Evolutionary conservation across 164 flowering plant species (phyloP).

Genomic region (Vitis rupestris): DNA sequence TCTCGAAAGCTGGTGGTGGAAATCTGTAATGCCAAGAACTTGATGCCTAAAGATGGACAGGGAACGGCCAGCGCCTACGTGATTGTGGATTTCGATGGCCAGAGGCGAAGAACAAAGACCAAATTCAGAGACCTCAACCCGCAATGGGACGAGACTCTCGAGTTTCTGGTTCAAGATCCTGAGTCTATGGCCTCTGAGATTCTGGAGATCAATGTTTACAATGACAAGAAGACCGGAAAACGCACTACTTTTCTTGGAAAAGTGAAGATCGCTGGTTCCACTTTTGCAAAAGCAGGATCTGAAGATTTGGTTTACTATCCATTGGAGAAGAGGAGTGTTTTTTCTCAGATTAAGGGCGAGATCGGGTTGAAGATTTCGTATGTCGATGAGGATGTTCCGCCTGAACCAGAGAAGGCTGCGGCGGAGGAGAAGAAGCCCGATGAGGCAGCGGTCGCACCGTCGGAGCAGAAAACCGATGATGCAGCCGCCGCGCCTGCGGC

Average conservation of each 20-base stretch:
- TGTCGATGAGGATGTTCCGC: conserved; percentile 54
- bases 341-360: conserved; percentile 93
- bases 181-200: conserved; percentile 60
- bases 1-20: conserved; percentile 66
- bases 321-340: conserved; percentile 92
- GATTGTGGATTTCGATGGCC: conserved; percentile 82
- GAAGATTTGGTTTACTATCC: conserved; percentile 75
- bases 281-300: conserved; percentile 45
- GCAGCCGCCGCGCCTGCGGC: conserved; percentile 23
- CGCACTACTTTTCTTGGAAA: conserved; percentile 78
- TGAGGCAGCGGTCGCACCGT: conserved; percentile 15
- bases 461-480: conserved; percentile 29
- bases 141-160: conserved; percentile 82
- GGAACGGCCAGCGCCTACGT: conserved; percentile 92
- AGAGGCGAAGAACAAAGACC: conserved; percentile 78
- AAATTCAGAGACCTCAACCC: conserved; percentile 80
- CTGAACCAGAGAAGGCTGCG: conserved; percentile 23
- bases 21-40: conserved; percentile 71
- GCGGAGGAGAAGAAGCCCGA: conserved; percentile 29
- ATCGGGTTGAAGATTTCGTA: conserved; percentile 68
- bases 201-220: conserved; percentile 70
- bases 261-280: conserved; percentile 63
- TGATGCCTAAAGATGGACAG: conserved; percentile 98
- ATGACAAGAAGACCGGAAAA: conserved; percentile 73
- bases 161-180: conserved; percentile 65